Base-by-base conservation (phyloP, 2,329 filamentous ascomycete genomes). In the Cordyceps pruinosa region DNA sequence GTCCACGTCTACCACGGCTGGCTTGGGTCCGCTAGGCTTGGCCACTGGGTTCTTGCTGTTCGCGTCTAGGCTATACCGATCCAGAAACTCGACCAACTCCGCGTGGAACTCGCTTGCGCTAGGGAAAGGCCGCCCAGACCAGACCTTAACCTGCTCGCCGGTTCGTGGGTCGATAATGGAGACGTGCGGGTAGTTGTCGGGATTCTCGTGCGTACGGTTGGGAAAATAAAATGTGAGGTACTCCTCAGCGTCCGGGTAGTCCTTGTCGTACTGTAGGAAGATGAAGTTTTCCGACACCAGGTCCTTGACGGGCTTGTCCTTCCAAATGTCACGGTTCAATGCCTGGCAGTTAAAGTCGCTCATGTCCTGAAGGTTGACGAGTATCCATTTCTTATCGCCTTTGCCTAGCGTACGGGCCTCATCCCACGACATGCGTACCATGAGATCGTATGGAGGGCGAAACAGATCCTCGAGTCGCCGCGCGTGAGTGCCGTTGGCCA, bases 311-410 rank as follows among this genome's bases (percentile, higher is more conserved):
- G 85, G 81, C 19, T 82, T 72, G 64, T 97, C 88, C 73, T 97
- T 97, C 94, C 94, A 99, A 55, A 97, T 85, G 69, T 99, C 94
- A 45, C 94, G 83, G 69, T 99, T 99, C 19, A 99, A 77, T 3
- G 89, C 82, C 70, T 99, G 94, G 71, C 94, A 99, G 71, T 94
- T 89, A 70, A 99, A 99, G 66, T 96, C 86, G 35, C 89, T 89
- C 62, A 89, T 84, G 68, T 99, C 92, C 72, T 99, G 94, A 17
- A 99, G 85, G 69, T 99, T 97, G 61, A 97, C 90, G 64, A 99
- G 73, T 48, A 99, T 82, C 94, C 94, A 99, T 71, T 96, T 97
- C 76, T 90, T 86, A 28, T 86, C 81, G 46, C 91, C 88, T 69
- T 94, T 96, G 59, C 93, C 94, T 64, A 91, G 80, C 17, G 92